Base-by-base conservation (phyloP, 306 rosid genomes). In the Pyrus betulifolia region DNA sequence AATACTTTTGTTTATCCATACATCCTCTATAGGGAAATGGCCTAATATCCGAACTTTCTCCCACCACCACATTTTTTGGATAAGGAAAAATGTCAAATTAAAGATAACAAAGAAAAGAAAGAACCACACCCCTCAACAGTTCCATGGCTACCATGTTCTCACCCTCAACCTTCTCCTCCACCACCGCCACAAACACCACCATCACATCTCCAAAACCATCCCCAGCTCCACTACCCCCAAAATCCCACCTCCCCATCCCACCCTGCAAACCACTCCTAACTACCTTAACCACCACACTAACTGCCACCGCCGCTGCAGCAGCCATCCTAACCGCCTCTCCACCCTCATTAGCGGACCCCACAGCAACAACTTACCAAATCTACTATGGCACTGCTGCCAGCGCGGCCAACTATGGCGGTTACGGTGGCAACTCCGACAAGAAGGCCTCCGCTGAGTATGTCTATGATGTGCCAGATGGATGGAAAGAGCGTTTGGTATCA, bases 381-480 rank as follows among this genome's bases (percentile, higher is more conserved):
- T 95, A 90, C 85, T 95, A 95, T 46, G 96, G 97, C 54, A 95
- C 98, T 1, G 97, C 96, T 12, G 95, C 98, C 44, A 95, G 96
- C 45, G 97, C 97, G 1, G 82, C 97, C 70, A 94, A 91, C 67
- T 91, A 94, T 77, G 98, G 98, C 0, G 95, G 98, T 13, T 89
- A 85, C 60, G 96, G 96, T 2, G 97, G 97, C 1, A 94, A 94
- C 76, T 83, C 97, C 22, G 83, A 23, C 91, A 94, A 91, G 82
- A 84, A 90, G 70, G 91, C 89, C 78, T 87, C 98, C 0, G 95
- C 97, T 0, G 98, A 95, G 80, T 90, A 95, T 49, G 73, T 95
- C 21, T 88, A 89, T 30, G 98, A 95, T 49, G 96, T 92, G 10
- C 97, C 97, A 0, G 82, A 76, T 2, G 97, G 97, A 0, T 95